Evolutionary conservation across 805 yeast genomes (phyloP), one percentile per base, ranked within the genome.

Genomic region (Suhomyces prunicola): DNA sequence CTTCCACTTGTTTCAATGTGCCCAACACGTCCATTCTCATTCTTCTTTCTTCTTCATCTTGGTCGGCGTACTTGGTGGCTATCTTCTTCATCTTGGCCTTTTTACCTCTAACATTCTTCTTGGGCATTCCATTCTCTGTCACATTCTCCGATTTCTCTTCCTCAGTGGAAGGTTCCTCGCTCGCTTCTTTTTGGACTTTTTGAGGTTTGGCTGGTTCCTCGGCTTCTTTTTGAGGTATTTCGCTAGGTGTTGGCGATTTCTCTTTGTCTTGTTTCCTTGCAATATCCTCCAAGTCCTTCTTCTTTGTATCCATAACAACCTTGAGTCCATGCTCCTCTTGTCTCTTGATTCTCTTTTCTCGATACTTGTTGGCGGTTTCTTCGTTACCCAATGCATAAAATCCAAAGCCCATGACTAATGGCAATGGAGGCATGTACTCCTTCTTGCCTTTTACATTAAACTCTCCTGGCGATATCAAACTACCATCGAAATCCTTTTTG

Each of bases 361-460:
- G 64, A 29, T 69, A 62, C 40, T 59, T 66, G 24, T 60, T 56
- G 2, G 83, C 74, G 2, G 78, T 77, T 31, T 81, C 86, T 48
- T 80, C 84, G 54, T 87, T 87, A 1, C 83, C 75, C 53, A 85
- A 72, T 88, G 96, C 90, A 53, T 89, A 62, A 50, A 94, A 78
- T 0, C 88, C 97, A 60, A 92, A 77, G 0, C 99, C 99, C 94
- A 94, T 87, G 1, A 85, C 90, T 61, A 92, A 67, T 59, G 86
- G 96, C n/a, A 86, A 79, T 4, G 97, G 90, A 0, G 92, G 90
- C 58, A 92, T 72, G 57, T 73, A 80, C 17, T 77, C 79, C 62
- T 84, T 85, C 47, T 77, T 77, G 26, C 81, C 81, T 44, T 81
- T 75, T 49, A 81, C 73, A 49, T 78, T 78, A 55, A 92, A 79